These are phyloP conservation scores for Bjerkandera adusta DNA, from an alignment of 1,284 basidiomycete species.

Conservation along the genomic window DNA sequence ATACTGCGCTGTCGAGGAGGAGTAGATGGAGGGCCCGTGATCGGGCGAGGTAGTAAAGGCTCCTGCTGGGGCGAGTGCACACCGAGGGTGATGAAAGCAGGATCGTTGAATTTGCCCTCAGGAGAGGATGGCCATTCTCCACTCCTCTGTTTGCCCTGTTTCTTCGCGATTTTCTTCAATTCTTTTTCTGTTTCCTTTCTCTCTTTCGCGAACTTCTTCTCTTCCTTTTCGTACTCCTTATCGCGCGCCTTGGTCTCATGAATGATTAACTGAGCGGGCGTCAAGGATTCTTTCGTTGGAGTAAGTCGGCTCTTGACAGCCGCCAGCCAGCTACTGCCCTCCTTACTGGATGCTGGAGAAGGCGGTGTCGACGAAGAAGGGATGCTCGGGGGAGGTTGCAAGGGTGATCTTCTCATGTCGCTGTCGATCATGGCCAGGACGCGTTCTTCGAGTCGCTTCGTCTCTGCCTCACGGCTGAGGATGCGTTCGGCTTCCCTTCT, in stretches of 20 bases:
- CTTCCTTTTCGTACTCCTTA: slow-evolving; percentile 48
- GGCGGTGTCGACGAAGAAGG: slow-evolving; percentile 46
- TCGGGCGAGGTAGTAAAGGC: slow-evolving; percentile 38
- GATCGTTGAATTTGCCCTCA: slow-evolving; percentile 50
- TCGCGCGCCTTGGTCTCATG: slow-evolving; percentile 67
- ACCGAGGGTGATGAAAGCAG: slow-evolving; percentile 50
- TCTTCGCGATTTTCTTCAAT: slow-evolving; percentile 21
- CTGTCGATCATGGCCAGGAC: slow-evolving; percentile 68
- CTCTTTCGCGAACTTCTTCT: slow-evolving; percentile 44
- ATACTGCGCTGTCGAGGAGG: slow-evolving; percentile 51
- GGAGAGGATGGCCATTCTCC: slow-evolving; percentile 52
- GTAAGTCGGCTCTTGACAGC: slow-evolving; percentile 71
- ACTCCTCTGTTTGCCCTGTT: slow-evolving; percentile 30
- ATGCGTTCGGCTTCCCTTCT: slow-evolving; percentile 75
- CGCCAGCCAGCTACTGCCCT: slow-evolving; percentile 66
- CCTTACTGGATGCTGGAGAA: slow-evolving; percentile 57
- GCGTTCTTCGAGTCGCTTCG: slow-evolving; percentile 65
- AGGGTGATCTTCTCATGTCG: slow-evolving; percentile 28
- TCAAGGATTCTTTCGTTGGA: slow-evolving; percentile 71
- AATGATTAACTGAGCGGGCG: slow-evolving; percentile 78
- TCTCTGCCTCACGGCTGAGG: slow-evolving; percentile 64
- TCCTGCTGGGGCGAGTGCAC: slow-evolving; percentile 26
- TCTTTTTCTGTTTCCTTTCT: slow-evolving; percentile 37
- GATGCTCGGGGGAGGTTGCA: slow-evolving; percentile 47
- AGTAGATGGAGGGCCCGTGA: slow-evolving; percentile 50